These are phyloP conservation scores for Cryptococcus sp. DNA, from an alignment of 1,284 basidiomycete genomes.

Conservation along the genomic window DNA sequence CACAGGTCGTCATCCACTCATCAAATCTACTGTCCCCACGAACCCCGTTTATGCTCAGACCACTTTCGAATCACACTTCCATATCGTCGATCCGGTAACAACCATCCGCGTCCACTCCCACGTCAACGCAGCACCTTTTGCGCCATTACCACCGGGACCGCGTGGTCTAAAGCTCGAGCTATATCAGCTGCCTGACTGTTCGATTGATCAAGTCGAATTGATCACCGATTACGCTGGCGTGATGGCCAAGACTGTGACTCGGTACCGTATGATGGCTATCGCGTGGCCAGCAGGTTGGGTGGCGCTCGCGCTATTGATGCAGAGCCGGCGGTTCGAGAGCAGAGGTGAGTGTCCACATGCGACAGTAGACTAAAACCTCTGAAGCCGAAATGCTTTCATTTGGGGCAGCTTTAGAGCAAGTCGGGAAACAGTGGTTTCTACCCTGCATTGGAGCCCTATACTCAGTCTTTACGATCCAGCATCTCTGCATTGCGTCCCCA, in stretches of 20 bases:
- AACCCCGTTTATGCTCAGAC: no score
- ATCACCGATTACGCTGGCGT: conserved; percentile 68
- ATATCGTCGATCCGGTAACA: background rate
- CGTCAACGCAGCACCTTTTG: conserved; percentile 7
- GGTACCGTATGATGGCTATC: conserved; percentile 70
- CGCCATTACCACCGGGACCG: no score
- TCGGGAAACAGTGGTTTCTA: background rate
- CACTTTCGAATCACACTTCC: no score
- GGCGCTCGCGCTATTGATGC: conserved; percentile 10
- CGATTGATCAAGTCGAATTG: conserved; percentile 57
- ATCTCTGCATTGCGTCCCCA: background rate
- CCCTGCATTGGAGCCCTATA: background rate
- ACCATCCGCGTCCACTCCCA: background rate
- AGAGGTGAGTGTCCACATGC: conserved; percentile 14
- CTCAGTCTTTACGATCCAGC: background rate
- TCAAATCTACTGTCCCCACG: no score
- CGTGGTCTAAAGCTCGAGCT: conserved; percentile 28
- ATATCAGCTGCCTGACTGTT: conserved; percentile 51
- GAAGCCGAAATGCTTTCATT: background rate
- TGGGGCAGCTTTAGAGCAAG: background rate
- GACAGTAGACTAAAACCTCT: background rate
- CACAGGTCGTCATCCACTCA: no score
- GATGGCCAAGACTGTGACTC: conserved; percentile 65
- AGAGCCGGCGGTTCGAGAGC: background rate
- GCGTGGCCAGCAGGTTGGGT: conserved; percentile 69